These are phyloP conservation scores for Rutstroemia sp. DNA, from an alignment of 2,329 filamentous ascomycete genomes.

Conservation along the genomic window DNA sequence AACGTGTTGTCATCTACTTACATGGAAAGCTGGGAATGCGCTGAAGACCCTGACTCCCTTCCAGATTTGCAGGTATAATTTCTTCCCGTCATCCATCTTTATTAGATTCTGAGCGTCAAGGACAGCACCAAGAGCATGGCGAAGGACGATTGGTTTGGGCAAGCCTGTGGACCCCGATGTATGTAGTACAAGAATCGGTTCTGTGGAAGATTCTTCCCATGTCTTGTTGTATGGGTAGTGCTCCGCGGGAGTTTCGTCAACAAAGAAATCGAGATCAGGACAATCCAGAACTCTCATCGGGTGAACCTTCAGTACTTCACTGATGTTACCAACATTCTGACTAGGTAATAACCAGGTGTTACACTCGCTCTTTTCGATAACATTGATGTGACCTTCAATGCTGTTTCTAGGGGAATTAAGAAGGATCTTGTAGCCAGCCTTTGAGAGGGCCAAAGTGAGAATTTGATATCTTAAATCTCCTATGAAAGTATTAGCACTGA, in stretches of 20 bases:
- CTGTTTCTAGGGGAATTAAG: constrained; percentile 2
- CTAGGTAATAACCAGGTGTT: constrained; percentile 4
- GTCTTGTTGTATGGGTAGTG: constrained; percentile 10
- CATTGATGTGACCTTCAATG: constrained; percentile 7
- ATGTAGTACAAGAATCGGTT: constrained; percentile 11
- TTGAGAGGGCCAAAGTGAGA: constrained; percentile 2
- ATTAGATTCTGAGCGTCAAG: background rate
- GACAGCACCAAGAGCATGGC: background rate
- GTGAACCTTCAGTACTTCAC: background rate
- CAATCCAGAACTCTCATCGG: constrained; percentile 2
- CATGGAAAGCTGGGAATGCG: constrained; percentile 4
- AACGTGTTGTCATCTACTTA: background rate
- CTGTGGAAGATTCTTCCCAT: constrained; percentile 20
- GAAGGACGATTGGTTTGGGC: constrained; percentile 12
- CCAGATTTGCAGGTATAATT: background rate
- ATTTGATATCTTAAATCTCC: constrained; percentile 7
- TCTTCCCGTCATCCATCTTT: background rate
- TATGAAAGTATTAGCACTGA: background rate
- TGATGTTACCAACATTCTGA: background rate
- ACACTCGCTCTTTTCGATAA: constrained; percentile 2
- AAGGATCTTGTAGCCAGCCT: constrained; percentile 5
- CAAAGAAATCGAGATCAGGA: constrained; percentile 3
- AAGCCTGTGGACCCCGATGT: constrained; percentile 15
- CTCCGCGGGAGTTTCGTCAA: constrained; percentile 4
- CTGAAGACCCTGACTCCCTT: background rate